Conservation (phyloP, 352 stramenopile genomes). For the Globisporangium irregulare region DNA sequence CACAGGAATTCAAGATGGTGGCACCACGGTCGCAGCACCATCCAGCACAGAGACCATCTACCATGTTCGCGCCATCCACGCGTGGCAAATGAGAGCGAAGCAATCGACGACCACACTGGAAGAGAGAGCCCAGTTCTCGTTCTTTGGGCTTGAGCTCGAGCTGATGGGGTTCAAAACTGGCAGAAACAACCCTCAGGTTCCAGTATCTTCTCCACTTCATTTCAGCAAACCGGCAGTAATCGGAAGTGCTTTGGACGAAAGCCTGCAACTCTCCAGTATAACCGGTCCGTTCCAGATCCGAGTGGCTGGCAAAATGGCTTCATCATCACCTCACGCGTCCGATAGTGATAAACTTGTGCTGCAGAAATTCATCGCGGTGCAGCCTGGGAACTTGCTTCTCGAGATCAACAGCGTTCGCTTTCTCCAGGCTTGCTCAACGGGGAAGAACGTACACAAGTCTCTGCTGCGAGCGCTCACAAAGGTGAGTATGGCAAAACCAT, state of each 20-base stretch:
- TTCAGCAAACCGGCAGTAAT: neutral
- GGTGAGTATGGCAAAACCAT: constrained; percentile 38
- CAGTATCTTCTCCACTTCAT: neutral
- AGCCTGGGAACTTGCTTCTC: constrained; percentile 38
- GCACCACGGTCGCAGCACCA: neutral
- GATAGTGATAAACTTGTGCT: constrained; percentile 27
- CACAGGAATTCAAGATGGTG: constrained; percentile 5
- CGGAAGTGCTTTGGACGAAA: neutral
- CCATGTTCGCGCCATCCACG: constrained; percentile 35
- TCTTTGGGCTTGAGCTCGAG: constrained; percentile 47
- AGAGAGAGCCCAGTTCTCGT: constrained; percentile 19
- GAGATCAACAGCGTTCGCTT: constrained; percentile 54
- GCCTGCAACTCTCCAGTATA: constrained; percentile 18
- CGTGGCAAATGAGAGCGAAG: constrained; percentile 15
- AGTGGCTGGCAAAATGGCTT: constrained; percentile 26
- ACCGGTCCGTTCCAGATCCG: constrained; percentile 31
- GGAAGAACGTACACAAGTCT: constrained; percentile 27
- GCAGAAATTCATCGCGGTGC: constrained; percentile 36
- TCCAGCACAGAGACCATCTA: constrained; percentile 26
- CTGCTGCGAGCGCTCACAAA: constrained; percentile 27
- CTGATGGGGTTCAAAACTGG: constrained; percentile 22
- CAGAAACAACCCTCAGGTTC: neutral
- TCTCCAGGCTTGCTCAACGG: constrained; percentile 21
- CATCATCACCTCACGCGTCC: neutral
- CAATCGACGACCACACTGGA: neutral